Percentiles rank a stretch among this genome's conserved stretches.
Conservation (phyloP, 2,329 filamentous ascomycete genomes). For the Lachnellula cervina region DNA sequence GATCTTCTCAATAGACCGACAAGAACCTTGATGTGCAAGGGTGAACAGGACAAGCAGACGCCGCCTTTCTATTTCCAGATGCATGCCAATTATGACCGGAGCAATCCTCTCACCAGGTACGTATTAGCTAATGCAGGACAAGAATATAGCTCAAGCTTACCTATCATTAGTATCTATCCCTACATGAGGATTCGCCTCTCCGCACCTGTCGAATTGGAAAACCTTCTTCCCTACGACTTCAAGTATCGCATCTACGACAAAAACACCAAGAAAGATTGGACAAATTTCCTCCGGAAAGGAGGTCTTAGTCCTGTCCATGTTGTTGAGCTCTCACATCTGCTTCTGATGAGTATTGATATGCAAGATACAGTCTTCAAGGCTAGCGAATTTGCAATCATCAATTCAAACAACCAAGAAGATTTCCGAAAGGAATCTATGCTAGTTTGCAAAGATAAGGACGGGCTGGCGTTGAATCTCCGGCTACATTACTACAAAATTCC, state of each 20-base stretch:
- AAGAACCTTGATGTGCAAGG: conserved; percentile 80
- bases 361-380: conserved; percentile 92
- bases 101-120: conserved; percentile 73
- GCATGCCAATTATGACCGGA: conserved; percentile 77
- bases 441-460: conserved; percentile 78
- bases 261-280: conserved; percentile 98
- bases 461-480: conserved; percentile 71
- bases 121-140: conserved; percentile 21
- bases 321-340: conserved; percentile 87
- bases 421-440: conserved; percentile 79
- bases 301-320: conserved; percentile 97
- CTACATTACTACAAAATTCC: conserved; percentile 89
- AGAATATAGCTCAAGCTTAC: conserved; percentile 29
- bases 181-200: conserved; percentile 92
- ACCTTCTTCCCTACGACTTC: conserved; percentile 93
- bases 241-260: conserved; percentile 99
- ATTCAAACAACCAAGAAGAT: conserved; percentile 79
- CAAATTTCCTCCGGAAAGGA: conserved; percentile 93
- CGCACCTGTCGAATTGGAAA: conserved; percentile 90
- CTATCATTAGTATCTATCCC: conserved; percentile 63
- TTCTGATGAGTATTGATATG: conserved; percentile 91
- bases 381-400: conserved; percentile 97
- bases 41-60: conserved; percentile 70
- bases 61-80: conserved; percentile 96
- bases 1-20: conserved; percentile 82